Evolutionary conservation across 345 rosid genomes (phyloP).

Genomic region (Salix udensis): DNA sequence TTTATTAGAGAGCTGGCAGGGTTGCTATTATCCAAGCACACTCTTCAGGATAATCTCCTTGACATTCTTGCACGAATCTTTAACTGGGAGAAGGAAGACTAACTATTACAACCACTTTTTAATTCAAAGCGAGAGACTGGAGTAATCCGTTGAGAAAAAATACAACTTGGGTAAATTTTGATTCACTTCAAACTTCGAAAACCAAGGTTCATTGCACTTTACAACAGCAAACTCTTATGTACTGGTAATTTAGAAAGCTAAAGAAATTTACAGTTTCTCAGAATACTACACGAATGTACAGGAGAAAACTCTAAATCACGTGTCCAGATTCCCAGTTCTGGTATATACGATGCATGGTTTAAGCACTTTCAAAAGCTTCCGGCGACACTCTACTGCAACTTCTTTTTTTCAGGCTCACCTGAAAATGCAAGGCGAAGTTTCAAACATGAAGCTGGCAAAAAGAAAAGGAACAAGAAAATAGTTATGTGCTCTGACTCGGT

Average conservation of each 20-base stretch:
- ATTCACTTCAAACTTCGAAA: constrained; percentile 1
- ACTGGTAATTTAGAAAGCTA: not conserved
- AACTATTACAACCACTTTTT: not conserved
- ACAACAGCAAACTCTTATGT: constrained; percentile 5
- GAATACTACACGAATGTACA: not conserved
- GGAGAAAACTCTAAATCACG: not conserved
- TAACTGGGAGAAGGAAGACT: too few relatives aligned
- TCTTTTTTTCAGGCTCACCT: constrained; percentile 28
- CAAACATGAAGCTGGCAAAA: not conserved
- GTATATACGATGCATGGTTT: not conserved
- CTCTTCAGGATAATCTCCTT: too few relatives aligned
- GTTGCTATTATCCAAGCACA: too few relatives aligned
- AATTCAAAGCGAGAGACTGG: not conserved
- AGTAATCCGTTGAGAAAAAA: too few relatives aligned
- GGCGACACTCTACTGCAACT: constrained; percentile 9
- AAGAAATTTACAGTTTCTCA: constrained; percentile 6
- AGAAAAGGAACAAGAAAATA: not conserved
- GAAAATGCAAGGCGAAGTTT: constrained; percentile 1
- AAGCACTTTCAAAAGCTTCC: constrained; percentile 9
- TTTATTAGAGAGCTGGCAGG: too few relatives aligned
- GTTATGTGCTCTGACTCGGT: not conserved
- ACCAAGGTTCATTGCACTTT: not conserved
- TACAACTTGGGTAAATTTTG: not conserved
- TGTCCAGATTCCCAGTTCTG: not conserved
- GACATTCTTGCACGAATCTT: too few relatives aligned